Evolutionary conservation across 2,329 filamentous ascomycete genomes (phyloP).

Genomic region (Apiospora hydei): DNA sequence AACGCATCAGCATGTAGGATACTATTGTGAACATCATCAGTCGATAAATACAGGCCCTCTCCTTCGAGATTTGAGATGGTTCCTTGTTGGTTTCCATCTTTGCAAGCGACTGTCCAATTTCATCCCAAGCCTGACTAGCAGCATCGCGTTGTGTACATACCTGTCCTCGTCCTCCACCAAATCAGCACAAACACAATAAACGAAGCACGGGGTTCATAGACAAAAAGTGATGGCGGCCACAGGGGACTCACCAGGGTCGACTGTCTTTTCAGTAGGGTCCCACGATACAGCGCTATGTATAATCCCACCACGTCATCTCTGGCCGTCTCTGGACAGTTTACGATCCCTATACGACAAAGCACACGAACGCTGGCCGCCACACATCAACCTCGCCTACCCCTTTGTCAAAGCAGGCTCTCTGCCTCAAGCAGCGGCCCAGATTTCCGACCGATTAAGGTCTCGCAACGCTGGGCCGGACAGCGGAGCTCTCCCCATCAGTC

Average conservation of each 20-base stretch:
- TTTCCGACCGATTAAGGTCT: conserved; percentile 39
- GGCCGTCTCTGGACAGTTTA: conserved; percentile 59
- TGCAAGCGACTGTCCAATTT: background rate
- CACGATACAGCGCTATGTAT: conserved; percentile 68
- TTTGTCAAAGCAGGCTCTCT: conserved; percentile 62
- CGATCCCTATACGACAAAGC: conserved; percentile 69
- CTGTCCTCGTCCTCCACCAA: background rate
- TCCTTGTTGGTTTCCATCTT: no score
- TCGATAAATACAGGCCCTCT: background rate
- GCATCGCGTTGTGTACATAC: background rate
- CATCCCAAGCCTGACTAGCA: background rate
- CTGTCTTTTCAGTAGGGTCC: conserved; percentile 43
- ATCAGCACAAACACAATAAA: background rate
- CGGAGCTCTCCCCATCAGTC: conserved; percentile 35
- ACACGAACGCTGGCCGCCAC: conserved; percentile 69
- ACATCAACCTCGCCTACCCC: conserved; percentile 72
- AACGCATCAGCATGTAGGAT: background rate
- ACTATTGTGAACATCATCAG: background rate
- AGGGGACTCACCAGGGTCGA: background rate
- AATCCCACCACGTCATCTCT: conserved; percentile 58
- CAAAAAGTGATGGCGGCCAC: background rate
- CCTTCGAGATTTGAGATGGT: background rate
- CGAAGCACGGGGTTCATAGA: background rate
- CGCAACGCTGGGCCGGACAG: conserved; percentile 36
- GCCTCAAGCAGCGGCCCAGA: conserved; percentile 48